Conservation (phyloP, 2,329 filamentous ascomycete genomes). For the Colletotrichum lentis region DNA sequence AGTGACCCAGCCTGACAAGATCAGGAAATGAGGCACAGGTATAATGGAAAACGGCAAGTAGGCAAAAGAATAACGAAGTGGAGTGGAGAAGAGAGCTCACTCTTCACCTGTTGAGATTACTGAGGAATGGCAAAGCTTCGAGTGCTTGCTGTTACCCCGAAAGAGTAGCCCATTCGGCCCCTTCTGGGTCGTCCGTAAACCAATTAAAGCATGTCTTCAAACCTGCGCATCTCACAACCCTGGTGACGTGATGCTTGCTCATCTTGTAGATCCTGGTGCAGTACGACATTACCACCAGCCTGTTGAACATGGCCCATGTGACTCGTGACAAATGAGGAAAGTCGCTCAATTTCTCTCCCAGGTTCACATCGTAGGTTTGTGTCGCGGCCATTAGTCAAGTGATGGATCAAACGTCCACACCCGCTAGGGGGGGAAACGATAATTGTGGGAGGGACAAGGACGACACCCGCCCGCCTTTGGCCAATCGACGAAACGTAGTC, state of each 20-base stretch:
- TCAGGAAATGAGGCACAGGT: conserved; percentile 31
- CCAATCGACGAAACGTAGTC: background rate
- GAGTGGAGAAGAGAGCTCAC: conserved; percentile 10
- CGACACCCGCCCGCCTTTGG: background rate
- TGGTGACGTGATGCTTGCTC: background rate
- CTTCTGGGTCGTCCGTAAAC: conserved; percentile 17
- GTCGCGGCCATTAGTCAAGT: background rate
- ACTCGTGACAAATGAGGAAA: background rate
- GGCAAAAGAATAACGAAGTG: conserved; percentile 22
- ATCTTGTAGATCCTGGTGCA: no score
- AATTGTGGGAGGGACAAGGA: background rate
- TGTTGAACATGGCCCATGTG: background rate
- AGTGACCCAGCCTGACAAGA: conserved; percentile 32
- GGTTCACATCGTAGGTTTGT: background rate
- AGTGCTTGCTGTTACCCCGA: conserved; percentile 2
- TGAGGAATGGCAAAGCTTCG: conserved; percentile 10
- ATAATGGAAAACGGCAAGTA: conserved; percentile 36
- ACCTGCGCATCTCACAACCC: background rate
- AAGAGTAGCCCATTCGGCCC: conserved; percentile 20
- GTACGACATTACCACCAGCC: no score
- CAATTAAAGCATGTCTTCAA: conserved; percentile 13
- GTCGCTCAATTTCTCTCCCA: no score
- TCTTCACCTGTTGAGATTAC: conserved; percentile 14
- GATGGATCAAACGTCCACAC: background rate
- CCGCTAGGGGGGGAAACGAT: background rate